Evolutionary conservation across 2,329 filamentous ascomycete species (phyloP), one percentile per base, ranked within the genome.

Genomic region (Fusarium chlamydosporum): DNA sequence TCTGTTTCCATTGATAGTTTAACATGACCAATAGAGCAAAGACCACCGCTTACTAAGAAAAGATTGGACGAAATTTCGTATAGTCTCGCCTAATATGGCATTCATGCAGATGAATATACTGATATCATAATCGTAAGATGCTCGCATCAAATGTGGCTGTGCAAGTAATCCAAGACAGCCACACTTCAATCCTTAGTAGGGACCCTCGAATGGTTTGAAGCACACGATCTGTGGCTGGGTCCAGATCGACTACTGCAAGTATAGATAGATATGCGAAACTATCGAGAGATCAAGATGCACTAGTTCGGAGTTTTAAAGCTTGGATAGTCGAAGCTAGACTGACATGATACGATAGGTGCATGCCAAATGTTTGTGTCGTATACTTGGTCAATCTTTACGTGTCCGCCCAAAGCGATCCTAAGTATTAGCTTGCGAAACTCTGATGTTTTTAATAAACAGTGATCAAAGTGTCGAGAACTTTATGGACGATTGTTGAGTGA

Each of bases 101-200:
- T 51, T 33, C 11, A 40, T 20, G 18, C 46, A 26, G 34, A 41
- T 12, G 27, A 26, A 6, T 8, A 15, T n/a, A 29, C 26, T 53
- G 50, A 43, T 43, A 43, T 53, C 43, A 51, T 33, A 18, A 40
- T 56, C 33, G 27, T 40, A 31, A 51, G 53, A 40, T 50, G 18
- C 5, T 7, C 7, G 16, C 27, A 27, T 29, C 11, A 8, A 15
- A 18, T 10, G 43, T 56, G 53, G 53, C 53, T 56, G 53, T 56
- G 53, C 53, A 26, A 7, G 11, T 11, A 23, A 12, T 10, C 12
- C 4, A 23, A 10, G 34, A 6, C 7, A 50, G 53, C 43, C 43
- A 50, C 53, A 56, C 12, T 33, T 7, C 10, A 33, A n/a, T 9
- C 12, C 7, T 20, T 10, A 10, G 4, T 15, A 8, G 7, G n/a